Base-by-base conservation (phyloP, 805 yeast genomes). In the Yamadazyma paraphyllophila region DNA sequence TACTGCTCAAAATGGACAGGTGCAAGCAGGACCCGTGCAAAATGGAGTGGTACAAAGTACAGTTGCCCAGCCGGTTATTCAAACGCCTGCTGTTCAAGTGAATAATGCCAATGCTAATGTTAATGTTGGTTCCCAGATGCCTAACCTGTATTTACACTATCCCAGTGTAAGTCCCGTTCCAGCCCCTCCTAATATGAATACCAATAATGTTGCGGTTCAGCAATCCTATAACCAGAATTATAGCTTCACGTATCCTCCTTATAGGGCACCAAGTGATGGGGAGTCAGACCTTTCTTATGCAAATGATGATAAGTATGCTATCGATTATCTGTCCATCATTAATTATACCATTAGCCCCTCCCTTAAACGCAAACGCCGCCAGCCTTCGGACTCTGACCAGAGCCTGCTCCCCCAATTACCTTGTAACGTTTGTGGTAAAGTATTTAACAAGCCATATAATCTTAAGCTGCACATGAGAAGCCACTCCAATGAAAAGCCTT, bases 401-500 rank as follows among this genome's bases (percentile, higher is more conserved):
- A 13, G 14, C 6, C 14, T n/a, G 11, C 27, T 36, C 7, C 44
- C 47, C 2, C 34, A 45, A 39, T 47, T 51, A 35, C 69, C 72
- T 4, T 76, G 81, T 52, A 57, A 59, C 7, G 57, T 61, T 3
- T 76, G 81, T 55, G 71, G 67, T 10, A 76, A 74, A 51, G 63
- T 63, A 10, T 76, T 76, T 55, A 70, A 65, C 51, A 74, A 74
- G 49, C 77, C 78, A 5, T 76, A 76, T 59, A 76, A 76, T 55
- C 61, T 76, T 46, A 73, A 73, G 50, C 68, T 74, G 6, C 81
- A 76, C 54, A 73, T 71, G 71, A 73, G 69, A 48, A 72, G 77
- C 8, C 67, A 86, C 61, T 82, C 88, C 4, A 74, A 77, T 39
- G 91, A 82, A 41, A 78, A 83, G 46, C 94, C 94, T 5, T 85